phyloP scores from a whole-genome alignment of 2,329 filamentous ascomycete genomes.

The Trichoderma sp. region DNA sequence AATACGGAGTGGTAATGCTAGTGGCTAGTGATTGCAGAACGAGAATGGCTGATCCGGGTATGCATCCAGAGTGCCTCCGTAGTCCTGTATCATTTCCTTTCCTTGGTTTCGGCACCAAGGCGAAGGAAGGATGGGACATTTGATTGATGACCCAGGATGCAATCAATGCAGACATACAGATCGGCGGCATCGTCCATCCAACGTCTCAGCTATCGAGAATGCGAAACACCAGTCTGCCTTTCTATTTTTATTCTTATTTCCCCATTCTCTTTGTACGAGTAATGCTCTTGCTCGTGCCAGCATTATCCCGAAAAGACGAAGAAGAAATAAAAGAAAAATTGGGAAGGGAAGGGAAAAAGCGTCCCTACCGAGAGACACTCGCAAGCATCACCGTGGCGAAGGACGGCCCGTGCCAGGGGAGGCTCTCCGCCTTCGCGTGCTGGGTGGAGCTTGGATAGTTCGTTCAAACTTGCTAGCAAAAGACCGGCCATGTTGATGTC shows the following conservation, averaged over 20 bases:
- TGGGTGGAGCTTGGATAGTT: neutral
- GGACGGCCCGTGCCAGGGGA: slow-evolving; percentile 18
- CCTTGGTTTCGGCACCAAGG: neutral
- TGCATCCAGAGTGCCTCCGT: neutral
- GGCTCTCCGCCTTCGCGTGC: slow-evolving; percentile 14
- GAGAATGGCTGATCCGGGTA: neutral
- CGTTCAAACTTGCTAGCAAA: neutral
- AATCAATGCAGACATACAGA: neutral
- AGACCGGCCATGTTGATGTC: neutral
- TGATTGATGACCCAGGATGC: slow-evolving; percentile 2
- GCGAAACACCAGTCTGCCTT: slow-evolving; percentile 2
- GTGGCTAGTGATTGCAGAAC: neutral
- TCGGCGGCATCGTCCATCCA: neutral
- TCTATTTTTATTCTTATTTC: neutral
- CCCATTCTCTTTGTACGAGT: neutral
- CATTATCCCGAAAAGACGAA: neutral
- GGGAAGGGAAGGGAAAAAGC: neutral
- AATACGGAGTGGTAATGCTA: neutral
- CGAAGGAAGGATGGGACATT: neutral
- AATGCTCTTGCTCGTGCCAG: neutral
- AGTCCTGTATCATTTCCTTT: neutral
- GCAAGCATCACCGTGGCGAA: neutral
- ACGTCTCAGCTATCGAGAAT: neutral
- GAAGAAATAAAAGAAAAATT: neutral
- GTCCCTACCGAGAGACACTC: neutral